A percentile compares a stretch with the other conserved stretches of the same genome.
Conservation (phyloP, 2,329 filamentous ascomycete species). For the Venturia aucupariae region DNA sequence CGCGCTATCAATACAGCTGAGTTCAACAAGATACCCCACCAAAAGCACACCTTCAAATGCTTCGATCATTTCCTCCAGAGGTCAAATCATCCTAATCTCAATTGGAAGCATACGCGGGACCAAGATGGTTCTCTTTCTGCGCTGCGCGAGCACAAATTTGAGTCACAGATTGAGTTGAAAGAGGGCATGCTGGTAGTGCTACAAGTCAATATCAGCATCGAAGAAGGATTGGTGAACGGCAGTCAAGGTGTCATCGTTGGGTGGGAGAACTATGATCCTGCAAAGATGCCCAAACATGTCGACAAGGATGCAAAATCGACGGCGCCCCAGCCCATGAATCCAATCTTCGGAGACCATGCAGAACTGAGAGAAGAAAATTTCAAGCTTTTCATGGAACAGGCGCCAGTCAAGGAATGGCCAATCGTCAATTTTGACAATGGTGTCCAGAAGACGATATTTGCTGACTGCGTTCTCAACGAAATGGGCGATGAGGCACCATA, state of each 20-base stretch:
- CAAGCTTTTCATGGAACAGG: slow-evolving; percentile 29
- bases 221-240: slow-evolving; percentile 37
- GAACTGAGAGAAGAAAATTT: slow-evolving; percentile 30
- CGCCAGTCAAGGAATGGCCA: slow-evolving; percentile 33
- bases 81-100: slow-evolving; percentile 19
- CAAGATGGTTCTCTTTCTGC: slow-evolving; percentile 24
- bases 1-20: slow-evolving; percentile 25
- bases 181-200: slow-evolving; percentile 45
- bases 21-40: slow-evolving; percentile 24
- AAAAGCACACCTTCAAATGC: slow-evolving; percentile 23
- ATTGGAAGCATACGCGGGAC: slow-evolving; percentile 17
- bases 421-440: slow-evolving; percentile 47
- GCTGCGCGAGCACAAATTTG: slow-evolving; percentile 40
- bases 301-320: slow-evolving; percentile 1
- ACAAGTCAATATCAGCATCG: slow-evolving; percentile 40
- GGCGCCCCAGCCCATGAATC: slow-evolving; percentile 13
- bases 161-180: slow-evolving; percentile 37
- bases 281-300: slow-evolving; percentile 23
- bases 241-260: slow-evolving; percentile 38
- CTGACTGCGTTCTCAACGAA: slow-evolving; percentile 42
- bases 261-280: slow-evolving; percentile 27
- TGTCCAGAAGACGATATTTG: slow-evolving; percentile 35
- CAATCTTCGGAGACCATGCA: slow-evolving; percentile 31
- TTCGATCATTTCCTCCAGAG: slow-evolving; percentile 37
- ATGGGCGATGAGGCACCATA: slow-evolving; percentile 37